Evolutionary conservation across 2,329 filamentous ascomycete genomes (phyloP).

Genomic region (Aspergillus terreus): DNA sequence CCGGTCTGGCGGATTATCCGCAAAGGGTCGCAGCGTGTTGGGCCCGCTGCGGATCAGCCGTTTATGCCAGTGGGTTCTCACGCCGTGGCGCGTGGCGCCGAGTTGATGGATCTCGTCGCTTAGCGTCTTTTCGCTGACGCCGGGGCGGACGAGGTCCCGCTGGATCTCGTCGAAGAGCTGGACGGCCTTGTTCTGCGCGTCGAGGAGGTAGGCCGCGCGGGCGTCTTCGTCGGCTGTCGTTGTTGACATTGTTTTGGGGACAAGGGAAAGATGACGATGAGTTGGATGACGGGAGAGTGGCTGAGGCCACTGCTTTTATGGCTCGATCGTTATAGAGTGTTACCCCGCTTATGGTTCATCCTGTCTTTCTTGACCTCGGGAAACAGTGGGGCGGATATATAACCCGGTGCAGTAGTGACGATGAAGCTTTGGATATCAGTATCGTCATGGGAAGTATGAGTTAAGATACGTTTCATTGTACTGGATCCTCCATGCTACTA

Average conservation of each 20-base stretch:
- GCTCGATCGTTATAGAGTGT: background rate
- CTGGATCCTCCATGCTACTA: too few species aligned
- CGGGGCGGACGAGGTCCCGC: conserved; percentile 43
- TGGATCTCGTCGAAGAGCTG: conserved; percentile 49
- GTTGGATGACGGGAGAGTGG: background rate
- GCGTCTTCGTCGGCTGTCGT: conserved; percentile 13
- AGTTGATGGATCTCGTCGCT: conserved; percentile 48
- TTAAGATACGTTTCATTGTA: too few species aligned
- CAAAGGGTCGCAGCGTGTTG: conserved; percentile 48
- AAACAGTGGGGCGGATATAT: too few species aligned
- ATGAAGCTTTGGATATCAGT: too few species aligned
- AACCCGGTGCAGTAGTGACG: too few species aligned
- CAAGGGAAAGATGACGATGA: background rate
- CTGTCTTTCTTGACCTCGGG: background rate
- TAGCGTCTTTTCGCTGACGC: conserved; percentile 47
- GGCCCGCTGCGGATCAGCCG: conserved; percentile 49
- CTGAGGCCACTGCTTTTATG: background rate
- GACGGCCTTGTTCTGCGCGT: conserved; percentile 47
- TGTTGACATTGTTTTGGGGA: background rate
- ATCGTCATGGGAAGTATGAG: too few species aligned
- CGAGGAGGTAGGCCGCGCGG: conserved; percentile 38
- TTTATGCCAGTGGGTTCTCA: conserved; percentile 53
- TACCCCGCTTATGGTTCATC: background rate
- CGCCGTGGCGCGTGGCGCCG: conserved; percentile 39
- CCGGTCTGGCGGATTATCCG: conserved; percentile 50